These are phyloP conservation scores for Mucor ambiguus DNA, from an alignment of 371 early-diverging fungal species.

Conservation along the genomic window DNA sequence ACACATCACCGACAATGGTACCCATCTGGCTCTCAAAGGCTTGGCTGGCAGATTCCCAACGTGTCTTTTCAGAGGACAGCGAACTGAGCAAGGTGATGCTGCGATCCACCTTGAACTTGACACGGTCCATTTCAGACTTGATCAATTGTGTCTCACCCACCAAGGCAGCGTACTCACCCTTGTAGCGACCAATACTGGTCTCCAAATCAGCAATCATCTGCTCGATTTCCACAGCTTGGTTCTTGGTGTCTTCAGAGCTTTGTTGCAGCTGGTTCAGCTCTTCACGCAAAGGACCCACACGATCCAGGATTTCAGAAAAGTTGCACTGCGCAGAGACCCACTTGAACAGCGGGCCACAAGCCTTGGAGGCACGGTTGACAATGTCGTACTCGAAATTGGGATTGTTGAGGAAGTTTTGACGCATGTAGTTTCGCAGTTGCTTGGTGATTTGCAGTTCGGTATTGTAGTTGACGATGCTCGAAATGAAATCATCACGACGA, in stretches of 20 bases:
- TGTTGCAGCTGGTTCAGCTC: constrained; percentile 88
- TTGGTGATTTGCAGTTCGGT: constrained; percentile 81
- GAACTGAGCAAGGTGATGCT: constrained; percentile 89
- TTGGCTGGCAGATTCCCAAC: constrained; percentile 93
- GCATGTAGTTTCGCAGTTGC: constrained; percentile 67
- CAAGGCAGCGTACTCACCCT: constrained; percentile 95
- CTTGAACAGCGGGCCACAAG: constrained; percentile 97
- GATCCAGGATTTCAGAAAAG: constrained; percentile 90
- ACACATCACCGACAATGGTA: constrained; percentile 98
- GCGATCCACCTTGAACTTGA: constrained; percentile 93
- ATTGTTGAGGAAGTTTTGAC: constrained; percentile 74
- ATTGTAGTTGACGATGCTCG: constrained; percentile 94
- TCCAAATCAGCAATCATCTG: constrained; percentile 87
- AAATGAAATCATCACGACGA: constrained; percentile 97
- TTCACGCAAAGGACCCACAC: constrained; percentile 93
- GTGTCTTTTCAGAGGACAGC: constrained; percentile 89
- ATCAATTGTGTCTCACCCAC: constrained; percentile 92
- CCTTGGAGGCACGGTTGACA: constrained; percentile 97
- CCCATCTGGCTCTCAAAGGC: constrained; percentile 96
- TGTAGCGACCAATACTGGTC: constrained; percentile 85
- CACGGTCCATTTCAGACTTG: constrained; percentile 94
- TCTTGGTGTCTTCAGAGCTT: constrained; percentile 77
- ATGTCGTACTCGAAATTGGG: constrained; percentile 92
- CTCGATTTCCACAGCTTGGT: constrained; percentile 75
- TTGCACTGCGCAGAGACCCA: constrained; percentile 98